These are phyloP conservation scores for Heliamphora exappendiculata DNA, from an alignment of 148 eudicot species.

Conservation along the genomic window DNA sequence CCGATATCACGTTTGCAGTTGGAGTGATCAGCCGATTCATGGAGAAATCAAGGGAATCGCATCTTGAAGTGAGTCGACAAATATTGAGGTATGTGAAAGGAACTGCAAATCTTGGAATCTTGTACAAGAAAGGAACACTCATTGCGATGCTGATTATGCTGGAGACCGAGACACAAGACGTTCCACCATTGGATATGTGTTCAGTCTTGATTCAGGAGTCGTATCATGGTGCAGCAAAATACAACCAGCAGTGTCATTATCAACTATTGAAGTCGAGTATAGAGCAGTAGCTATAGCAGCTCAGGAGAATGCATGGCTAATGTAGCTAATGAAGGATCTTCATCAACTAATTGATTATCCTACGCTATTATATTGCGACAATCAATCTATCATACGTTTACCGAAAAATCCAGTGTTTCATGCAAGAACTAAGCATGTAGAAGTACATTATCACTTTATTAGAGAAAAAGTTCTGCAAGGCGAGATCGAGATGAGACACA, in stretches of 20 bases:
- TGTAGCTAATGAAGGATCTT: neutral
- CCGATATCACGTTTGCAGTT: neutral
- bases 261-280: neutral
- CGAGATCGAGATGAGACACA: neutral
- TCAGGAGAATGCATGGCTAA: neutral
- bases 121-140: too few relatives aligned
- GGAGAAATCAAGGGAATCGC: constrained; percentile 2
- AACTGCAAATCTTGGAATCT: too few relatives aligned
- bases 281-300: neutral
- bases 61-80: constrained; percentile 6
- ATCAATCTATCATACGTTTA: neutral
- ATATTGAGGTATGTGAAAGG: too few relatives aligned
- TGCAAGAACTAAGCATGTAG: too few relatives aligned
- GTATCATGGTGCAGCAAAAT: neutral
- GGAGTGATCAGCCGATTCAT: constrained; percentile 5
- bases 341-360: neutral
- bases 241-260: neutral
- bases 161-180: too few relatives aligned
- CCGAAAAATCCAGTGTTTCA: neutral
- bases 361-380: neutral
- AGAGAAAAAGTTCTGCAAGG: neutral
- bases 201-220: too few relatives aligned
- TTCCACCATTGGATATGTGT: too few relatives aligned
- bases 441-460: neutral
- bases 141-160: too few relatives aligned